A percentile compares a stretch with the other conserved stretches of the same genome.
Evolutionary conservation across 164 flowering plant genomes (phyloP).

Genomic region (Macadamia tetraphylla): DNA sequence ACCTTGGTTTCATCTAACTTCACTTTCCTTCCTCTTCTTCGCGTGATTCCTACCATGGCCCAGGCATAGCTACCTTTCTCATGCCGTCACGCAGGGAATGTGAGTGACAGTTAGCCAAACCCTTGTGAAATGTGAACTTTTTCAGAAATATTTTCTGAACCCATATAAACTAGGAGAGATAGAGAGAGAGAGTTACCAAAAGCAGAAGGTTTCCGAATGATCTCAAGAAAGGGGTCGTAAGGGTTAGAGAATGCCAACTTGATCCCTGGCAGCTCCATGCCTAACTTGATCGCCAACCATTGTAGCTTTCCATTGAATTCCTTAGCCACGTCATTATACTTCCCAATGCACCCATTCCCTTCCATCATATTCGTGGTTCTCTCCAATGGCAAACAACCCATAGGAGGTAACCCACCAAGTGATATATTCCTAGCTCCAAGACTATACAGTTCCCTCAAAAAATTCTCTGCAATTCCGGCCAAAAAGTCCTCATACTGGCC

Average conservation of each 20-base stretch:
- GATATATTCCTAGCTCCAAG: constrained; percentile 50
- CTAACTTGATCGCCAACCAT: constrained; percentile 18
- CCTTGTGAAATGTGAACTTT: too few relatives aligned
- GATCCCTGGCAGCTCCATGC: constrained; percentile 28
- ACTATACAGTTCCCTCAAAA: constrained; percentile 27
- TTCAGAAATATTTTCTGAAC: too few relatives aligned
- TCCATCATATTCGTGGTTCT: constrained; percentile 23
- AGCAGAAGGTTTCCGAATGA: constrained; percentile 30
- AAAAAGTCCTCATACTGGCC: constrained; percentile 37
- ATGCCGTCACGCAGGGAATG: too few relatives aligned
- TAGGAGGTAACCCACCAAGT: constrained; percentile 51
- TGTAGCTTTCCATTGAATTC: constrained; percentile 36
- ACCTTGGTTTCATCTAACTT: too few relatives aligned
- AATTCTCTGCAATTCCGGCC: constrained; percentile 27
- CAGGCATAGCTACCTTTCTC: too few relatives aligned
- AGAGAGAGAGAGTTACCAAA: constrained; percentile 31
- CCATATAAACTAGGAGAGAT: background rate
- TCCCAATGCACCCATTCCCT: constrained; percentile 28
- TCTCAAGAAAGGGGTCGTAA: constrained; percentile 27
- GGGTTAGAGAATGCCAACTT: constrained; percentile 30
- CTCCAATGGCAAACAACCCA: constrained; percentile 77
- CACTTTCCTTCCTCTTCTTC: too few relatives aligned
- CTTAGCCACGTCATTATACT: constrained; percentile 38
- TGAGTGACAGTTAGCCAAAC: too few relatives aligned
- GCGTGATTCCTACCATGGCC: too few relatives aligned